Conservation (phyloP, 202 grass and related monocot species). For the Eragrostis tef region DNA sequence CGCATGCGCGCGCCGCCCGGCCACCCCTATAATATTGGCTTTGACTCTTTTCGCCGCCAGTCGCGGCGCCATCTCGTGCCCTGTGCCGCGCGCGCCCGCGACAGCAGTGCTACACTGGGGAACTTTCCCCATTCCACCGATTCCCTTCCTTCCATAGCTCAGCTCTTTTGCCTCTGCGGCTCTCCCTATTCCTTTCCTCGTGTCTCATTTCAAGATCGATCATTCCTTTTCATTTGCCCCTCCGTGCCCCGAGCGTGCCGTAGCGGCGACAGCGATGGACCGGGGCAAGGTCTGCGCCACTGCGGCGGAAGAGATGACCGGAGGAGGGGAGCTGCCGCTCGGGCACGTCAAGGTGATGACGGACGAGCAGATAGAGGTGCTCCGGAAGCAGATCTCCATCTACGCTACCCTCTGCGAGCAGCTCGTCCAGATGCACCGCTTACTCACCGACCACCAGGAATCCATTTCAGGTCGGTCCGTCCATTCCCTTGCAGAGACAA, state of each 20-base stretch:
- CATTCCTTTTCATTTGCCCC: not conserved
- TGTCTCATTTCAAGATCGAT: not conserved
- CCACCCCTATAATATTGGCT: not conserved
- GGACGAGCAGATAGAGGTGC: slow-evolving; percentile 97
- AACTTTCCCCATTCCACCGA: not conserved
- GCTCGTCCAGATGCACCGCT: slow-evolving; percentile 93
- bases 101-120: not conserved
- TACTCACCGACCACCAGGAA: slow-evolving; percentile 78
- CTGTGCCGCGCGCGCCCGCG: slow-evolving; percentile 21
- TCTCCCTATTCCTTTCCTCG: slow-evolving; percentile 1
- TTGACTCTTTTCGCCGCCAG: slow-evolving; percentile 18
- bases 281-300: slow-evolving; percentile 37
- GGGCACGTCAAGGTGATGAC: slow-evolving; percentile 96
- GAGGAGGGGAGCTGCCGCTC: slow-evolving; percentile 45
- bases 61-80: slow-evolving; percentile 39
- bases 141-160: slow-evolving; percentile 14
- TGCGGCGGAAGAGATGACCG: slow-evolving; percentile 32
- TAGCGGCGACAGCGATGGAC: slow-evolving; percentile 34
- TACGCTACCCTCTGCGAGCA: slow-evolving; percentile 95
- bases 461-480: slow-evolving; percentile 68
- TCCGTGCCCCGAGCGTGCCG: not conserved
- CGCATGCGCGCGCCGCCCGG: slow-evolving; percentile 26
- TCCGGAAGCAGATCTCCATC: slow-evolving; percentile 98
- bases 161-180: not conserved
- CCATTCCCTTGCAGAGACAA: not conserved